Conservation (phyloP, 2,329 filamentous ascomycete genomes). For the Laburnicola sp. region DNA sequence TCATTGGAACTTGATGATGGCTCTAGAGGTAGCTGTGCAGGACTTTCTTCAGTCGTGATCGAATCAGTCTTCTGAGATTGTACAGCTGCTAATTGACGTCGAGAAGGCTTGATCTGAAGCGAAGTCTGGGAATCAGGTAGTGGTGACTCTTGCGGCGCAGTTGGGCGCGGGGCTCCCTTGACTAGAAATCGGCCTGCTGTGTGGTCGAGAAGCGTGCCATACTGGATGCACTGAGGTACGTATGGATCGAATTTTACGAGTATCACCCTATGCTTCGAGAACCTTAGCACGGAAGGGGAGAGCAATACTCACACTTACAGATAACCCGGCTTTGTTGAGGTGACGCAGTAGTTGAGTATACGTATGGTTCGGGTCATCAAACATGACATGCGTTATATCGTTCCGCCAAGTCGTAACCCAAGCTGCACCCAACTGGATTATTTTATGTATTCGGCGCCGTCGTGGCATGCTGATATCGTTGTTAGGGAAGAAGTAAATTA, state of each 20-base stretch:
- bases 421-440: constrained; percentile 64
- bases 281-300: constrained; percentile 4
- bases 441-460: constrained; percentile 71
- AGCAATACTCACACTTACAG: constrained; percentile 45
- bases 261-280: constrained; percentile 45
- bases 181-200: constrained; percentile 63
- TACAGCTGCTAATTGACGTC: constrained; percentile 45
- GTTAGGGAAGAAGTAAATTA: constrained; percentile 73
- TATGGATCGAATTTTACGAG: constrained; percentile 55
- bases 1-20: constrained; percentile 10
- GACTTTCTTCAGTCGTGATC: constrained; percentile 42
- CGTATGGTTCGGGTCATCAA: constrained; percentile 65
- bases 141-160: constrained; percentile 5
- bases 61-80: constrained; percentile 42
- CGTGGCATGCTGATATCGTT: constrained; percentile 70
- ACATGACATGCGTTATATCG: constrained; percentile 74
- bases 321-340: constrained; percentile 54
- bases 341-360: constrained; percentile 66
- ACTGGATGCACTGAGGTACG: constrained; percentile 50
- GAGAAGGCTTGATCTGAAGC: constrained; percentile 55
- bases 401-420: constrained; percentile 64
- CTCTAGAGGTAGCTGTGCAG: constrained; percentile 12
- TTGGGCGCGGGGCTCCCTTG: constrained; percentile 50
- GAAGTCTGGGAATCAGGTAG: constrained; percentile 41
- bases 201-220: constrained; percentile 52